Evolutionary conservation across 805 yeast genomes (phyloP).

Genomic region (Zygosaccharomyces siamensis): DNA sequence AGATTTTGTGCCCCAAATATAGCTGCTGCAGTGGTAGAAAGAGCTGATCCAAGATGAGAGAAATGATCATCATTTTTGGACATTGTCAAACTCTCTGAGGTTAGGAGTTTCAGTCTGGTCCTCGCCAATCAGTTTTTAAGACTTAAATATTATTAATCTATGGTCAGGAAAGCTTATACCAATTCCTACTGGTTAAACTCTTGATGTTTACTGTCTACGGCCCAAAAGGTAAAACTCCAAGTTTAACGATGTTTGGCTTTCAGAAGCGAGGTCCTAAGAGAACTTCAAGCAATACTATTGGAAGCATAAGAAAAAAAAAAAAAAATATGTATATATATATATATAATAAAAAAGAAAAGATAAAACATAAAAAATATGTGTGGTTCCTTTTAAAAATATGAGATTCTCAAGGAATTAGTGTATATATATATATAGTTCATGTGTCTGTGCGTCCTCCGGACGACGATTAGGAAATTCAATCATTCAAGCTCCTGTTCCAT

Average conservation of each 20-base stretch:
- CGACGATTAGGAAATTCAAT: background rate
- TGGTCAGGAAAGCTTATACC: background rate
- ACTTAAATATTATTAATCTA: background rate
- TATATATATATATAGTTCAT: background rate
- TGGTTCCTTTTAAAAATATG: too few species aligned
- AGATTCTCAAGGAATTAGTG: background rate
- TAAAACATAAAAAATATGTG: too few species aligned
- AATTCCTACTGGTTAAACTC: background rate
- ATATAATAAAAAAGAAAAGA: background rate
- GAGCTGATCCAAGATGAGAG: constrained; percentile 42
- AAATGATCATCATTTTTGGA: constrained; percentile 28
- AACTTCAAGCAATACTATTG: background rate
- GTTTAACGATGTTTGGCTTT: constrained; percentile 1
- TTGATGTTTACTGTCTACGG: background rate
- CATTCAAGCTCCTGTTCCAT: constrained; percentile 2
- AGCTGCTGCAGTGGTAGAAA: constrained; percentile 54
- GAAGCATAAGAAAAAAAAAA: constrained; percentile 1
- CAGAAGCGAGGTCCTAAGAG: background rate
- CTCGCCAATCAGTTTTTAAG: background rate
- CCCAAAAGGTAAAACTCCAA: background rate
- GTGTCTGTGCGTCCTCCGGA: background rate
- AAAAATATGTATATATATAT: too few species aligned
- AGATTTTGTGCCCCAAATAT: constrained; percentile 42
- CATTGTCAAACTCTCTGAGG: constrained; percentile 12
- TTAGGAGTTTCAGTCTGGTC: background rate